Evolutionary conservation across 106 monocot genomes (phyloP).

Genomic region (Posidonia australis): DNA sequence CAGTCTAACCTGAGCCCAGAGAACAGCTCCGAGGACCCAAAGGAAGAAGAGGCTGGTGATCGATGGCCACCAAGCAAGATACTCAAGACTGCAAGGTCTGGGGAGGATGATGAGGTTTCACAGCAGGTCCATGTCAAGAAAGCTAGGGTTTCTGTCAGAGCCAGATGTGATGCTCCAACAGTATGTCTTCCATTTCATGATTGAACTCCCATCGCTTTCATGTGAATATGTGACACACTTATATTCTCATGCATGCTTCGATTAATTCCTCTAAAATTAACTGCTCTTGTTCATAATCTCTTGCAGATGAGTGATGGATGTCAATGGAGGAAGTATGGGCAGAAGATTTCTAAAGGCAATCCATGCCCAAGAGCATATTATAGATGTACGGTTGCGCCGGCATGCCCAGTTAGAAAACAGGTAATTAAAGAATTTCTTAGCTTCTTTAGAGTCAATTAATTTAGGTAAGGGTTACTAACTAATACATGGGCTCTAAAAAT

Average conservation of each 20-base stretch:
- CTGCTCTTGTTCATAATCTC: background rate
- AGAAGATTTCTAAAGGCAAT: constrained; percentile 92
- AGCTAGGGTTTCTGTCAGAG: constrained; percentile 82
- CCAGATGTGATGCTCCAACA: constrained; percentile 79
- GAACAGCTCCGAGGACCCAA: constrained; percentile 36
- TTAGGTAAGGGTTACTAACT: background rate
- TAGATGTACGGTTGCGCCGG: constrained; percentile 77
- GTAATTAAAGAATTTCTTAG: constrained; percentile 28
- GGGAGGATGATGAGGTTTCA: constrained; percentile 36
- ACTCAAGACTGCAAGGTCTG: constrained; percentile 16
- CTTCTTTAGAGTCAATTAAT: background rate
- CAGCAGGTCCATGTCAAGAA: constrained; percentile 63
- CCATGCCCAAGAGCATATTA: constrained; percentile 92
- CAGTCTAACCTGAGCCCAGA: constrained; percentile 27
- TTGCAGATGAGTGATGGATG: constrained; percentile 86
- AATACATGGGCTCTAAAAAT: background rate
- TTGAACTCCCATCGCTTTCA: no score
- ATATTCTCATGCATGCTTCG: no score
- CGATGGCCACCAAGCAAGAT: constrained; percentile 36
- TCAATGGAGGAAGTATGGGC: constrained; percentile 95
- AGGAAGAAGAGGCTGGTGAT: constrained; percentile 36
- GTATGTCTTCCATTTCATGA: constrained; percentile 17
- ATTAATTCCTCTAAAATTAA: no score
- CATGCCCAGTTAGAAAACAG: constrained; percentile 89
- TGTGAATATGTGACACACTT: no score